Evolutionary conservation across 495 filamentous ascomycete genomes (phyloP).

Genomic region (Penicillium silybi): DNA sequence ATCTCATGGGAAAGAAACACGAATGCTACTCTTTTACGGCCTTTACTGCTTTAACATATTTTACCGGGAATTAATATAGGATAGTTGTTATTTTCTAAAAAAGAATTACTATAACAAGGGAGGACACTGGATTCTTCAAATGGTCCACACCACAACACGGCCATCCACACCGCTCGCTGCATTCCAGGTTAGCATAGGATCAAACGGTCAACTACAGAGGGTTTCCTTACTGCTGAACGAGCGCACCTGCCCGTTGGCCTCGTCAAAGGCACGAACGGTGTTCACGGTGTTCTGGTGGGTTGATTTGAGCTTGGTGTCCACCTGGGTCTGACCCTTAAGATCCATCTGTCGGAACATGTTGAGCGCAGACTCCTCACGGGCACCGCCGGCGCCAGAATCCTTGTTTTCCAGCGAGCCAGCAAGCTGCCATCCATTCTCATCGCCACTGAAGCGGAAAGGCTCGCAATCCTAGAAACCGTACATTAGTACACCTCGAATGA

Average conservation of each 20-base stretch:
- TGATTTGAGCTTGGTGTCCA: constrained; percentile 91
- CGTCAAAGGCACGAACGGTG: constrained; percentile 72
- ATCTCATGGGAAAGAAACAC: neutral
- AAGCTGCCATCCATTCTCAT: constrained; percentile 78
- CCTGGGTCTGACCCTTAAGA: constrained; percentile 81
- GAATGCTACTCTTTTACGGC: neutral
- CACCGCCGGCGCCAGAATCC: constrained; percentile 49
- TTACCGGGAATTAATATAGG: neutral
- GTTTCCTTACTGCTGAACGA: constrained; percentile 83
- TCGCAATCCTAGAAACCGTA: constrained; percentile 67
- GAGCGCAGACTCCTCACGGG: constrained; percentile 79
- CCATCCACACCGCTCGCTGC: constrained; percentile 91
- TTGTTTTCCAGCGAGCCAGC: constrained; percentile 75
- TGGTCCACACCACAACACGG: constrained; percentile 78
- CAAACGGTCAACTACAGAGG: neutral
- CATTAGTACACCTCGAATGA: constrained; percentile 8
- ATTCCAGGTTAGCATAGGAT: constrained; percentile 35
- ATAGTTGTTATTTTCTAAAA: too few species aligned
- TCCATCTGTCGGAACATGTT: constrained; percentile 99
- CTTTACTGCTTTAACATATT: neutral
- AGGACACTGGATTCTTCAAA: constrained; percentile 14
- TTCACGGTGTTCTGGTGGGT: constrained; percentile 96
- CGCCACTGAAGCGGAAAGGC: constrained; percentile 84
- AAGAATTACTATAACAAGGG: neutral
- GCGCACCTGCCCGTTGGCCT: constrained; percentile 55